Base-by-base conservation (phyloP, 2,329 filamentous ascomycete species). In the Lasiodiplodia theobromae region DNA sequence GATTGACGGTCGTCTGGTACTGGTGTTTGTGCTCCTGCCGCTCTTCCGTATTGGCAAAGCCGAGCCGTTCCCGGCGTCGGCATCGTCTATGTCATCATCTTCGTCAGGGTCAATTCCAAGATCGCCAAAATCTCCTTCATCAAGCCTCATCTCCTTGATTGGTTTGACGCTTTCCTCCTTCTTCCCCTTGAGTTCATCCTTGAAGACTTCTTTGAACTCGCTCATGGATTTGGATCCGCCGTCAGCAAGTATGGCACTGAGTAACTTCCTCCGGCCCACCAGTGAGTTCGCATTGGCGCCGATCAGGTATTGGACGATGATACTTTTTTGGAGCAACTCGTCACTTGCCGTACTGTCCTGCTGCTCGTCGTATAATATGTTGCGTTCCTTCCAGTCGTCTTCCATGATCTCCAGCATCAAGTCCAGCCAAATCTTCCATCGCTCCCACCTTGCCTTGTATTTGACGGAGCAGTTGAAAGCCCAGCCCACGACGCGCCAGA, bases 401-500 rank as follows among this genome's bases (percentile, higher is more conserved):
- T 96, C 91, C 14, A 97, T 82, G 7, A 92, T 88, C 73, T 94
- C 91, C 5, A 96, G 79, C 85, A 97, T 91, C 70, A 91, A 89
- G 40, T 90, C 87, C 16, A 98, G 83, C 92, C 93, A 97, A 8
- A 88, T 80, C 73, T 86, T 89, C 94, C 94, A 98, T 75, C 89
- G 86, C 62, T 85, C 86, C 95, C 96, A 98, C 23, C 95, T 86
- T 51, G 87, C 85, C 1, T 89, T 89, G 72, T 95, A 85, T 38
- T 86, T 78, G 1, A 91, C 86, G 64, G 93, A 94, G 81, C 95
- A 98, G 76, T 95, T 96, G 78, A 98, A 94, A 0, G 92, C 91
- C 96, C 96, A 98, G 3, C 95, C 96, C 0, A 96, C 86, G 0
- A 92, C 87, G 52, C 89, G 87, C 93, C 96, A 99, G 74, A 98